Conservation (phyloP, 1,284 basidiomycete genomes). For the Inonotus hispidus region DNA sequence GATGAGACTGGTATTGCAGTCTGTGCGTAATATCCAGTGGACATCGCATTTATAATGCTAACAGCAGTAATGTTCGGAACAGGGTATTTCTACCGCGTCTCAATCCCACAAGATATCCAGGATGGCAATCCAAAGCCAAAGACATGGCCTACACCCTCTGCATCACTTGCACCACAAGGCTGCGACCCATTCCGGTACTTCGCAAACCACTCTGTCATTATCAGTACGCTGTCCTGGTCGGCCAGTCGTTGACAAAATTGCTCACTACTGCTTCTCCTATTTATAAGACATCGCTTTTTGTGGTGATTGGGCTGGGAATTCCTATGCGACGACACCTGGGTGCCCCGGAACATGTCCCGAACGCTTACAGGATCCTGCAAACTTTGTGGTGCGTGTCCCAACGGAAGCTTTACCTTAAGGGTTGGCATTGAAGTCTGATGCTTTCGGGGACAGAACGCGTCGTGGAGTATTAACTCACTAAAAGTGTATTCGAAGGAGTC, state of each 20-base stretch:
- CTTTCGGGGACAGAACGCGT: constrained; percentile 21
- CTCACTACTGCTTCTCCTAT: background rate
- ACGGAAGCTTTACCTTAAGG: background rate
- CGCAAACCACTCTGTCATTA: constrained; percentile 56
- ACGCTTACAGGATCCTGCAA: constrained; percentile 58
- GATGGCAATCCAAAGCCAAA: constrained; percentile 49
- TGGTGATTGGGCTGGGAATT: constrained; percentile 79
- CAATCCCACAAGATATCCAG: constrained; percentile 62
- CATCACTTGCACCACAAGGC: constrained; percentile 44
- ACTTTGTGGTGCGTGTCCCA: constrained; percentile 32
- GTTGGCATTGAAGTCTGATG: background rate
- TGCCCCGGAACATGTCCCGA: constrained; percentile 71
- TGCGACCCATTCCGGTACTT: constrained; percentile 62
- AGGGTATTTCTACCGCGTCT: constrained; percentile 72
- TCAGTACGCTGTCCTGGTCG: constrained; percentile 34
- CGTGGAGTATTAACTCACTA: constrained; percentile 25
- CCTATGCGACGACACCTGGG: constrained; percentile 55
- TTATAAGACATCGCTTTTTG: constrained; percentile 73
- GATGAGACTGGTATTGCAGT: constrained; percentile 66
- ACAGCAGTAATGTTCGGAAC: constrained; percentile 8
- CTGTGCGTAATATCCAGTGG: constrained; percentile 40
- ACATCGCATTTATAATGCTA: background rate
- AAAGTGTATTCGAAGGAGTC: constrained; percentile 22
- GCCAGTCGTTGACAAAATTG: no score
- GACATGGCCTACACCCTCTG: constrained; percentile 62